phyloP scores from a whole-genome alignment of 2,329 filamentous ascomycete genomes.

The Colletotrichum tropicale region DNA sequence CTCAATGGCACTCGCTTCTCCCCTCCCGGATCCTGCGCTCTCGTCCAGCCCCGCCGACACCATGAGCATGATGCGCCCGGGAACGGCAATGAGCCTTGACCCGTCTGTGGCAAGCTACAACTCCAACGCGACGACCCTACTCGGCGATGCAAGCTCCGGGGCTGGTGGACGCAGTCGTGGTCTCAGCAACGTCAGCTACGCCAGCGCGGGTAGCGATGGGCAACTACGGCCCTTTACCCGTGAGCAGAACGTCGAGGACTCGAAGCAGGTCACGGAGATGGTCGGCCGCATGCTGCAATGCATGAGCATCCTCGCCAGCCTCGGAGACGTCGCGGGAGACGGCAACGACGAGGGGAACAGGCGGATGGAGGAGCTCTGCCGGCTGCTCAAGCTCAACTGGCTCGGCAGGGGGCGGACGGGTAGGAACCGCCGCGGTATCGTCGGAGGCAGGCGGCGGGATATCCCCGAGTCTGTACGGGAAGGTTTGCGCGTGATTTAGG shows the following conservation, averaged over 20 bases:
- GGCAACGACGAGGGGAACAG: conserved; percentile 74
- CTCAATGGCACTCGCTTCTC: conserved; percentile 59
- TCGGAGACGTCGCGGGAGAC: conserved; percentile 45
- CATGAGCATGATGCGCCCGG: conserved; percentile 58
- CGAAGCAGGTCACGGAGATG: conserved; percentile 87
- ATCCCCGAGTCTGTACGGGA: conserved; percentile 31
- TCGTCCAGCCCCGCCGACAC: conserved; percentile 52
- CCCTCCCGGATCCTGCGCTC: conserved; percentile 49
- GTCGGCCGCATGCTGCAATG: conserved; percentile 97
- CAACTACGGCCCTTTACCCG: conserved; percentile 57
- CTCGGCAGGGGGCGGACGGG: conserved; percentile 88
- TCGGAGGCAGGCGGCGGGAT: conserved; percentile 67
- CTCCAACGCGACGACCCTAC: conserved; percentile 77
- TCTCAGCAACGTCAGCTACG: conserved; percentile 82
- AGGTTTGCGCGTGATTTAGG: conserved; percentile 39
- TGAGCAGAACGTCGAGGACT: conserved; percentile 69
- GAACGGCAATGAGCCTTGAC: conserved; percentile 78
- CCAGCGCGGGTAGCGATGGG: conserved; percentile 54
- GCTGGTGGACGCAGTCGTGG: conserved; percentile 73
- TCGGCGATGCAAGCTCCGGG: conserved; percentile 67
- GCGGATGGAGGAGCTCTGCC: conserved; percentile 82
- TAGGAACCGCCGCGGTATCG: conserved; percentile 86
- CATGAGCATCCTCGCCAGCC: conserved; percentile 84
- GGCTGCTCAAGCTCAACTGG: conserved; percentile 96
- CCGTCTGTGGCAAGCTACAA: conserved; percentile 80